Evolutionary conservation across 2,329 filamentous ascomycete species (phyloP).

Genomic region (Diaporthe citriasiana): DNA sequence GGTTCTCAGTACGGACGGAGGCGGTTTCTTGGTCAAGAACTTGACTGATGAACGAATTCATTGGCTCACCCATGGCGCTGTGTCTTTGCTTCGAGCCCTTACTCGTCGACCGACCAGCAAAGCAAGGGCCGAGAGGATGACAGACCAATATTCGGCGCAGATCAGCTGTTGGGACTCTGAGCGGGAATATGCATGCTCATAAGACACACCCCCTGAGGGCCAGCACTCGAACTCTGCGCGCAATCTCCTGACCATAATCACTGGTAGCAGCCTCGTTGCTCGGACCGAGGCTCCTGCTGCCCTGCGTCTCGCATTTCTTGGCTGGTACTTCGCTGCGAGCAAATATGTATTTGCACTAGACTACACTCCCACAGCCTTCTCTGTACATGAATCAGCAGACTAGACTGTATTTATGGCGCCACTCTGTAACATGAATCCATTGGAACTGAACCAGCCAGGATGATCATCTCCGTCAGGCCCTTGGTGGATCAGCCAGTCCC

Average conservation of each 20-base stretch:
- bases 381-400: neutral
- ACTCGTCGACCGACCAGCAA: neutral
- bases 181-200: neutral
- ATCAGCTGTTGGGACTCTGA: neutral
- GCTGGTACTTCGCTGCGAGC: neutral
- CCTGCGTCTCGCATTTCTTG: neutral
- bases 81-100: neutral
- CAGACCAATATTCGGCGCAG: too few relatives aligned
- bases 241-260: neutral
- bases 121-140: too few relatives aligned
- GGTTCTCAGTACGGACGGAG: constrained; percentile 27
- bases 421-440: neutral
- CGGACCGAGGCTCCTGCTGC: neutral
- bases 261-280: neutral
- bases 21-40: constrained; percentile 22
- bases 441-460: neutral
- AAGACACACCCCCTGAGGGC: neutral
- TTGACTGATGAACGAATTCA: neutral
- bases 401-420: neutral
- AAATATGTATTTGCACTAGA: neutral
- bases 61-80: neutral
- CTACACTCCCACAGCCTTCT: neutral
- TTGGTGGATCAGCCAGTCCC: neutral
- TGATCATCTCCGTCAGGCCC: neutral
- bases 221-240: neutral